Conservation (phyloP, 768 basidiomycete genomes). For the Coprinopsis cinerea region DNA sequence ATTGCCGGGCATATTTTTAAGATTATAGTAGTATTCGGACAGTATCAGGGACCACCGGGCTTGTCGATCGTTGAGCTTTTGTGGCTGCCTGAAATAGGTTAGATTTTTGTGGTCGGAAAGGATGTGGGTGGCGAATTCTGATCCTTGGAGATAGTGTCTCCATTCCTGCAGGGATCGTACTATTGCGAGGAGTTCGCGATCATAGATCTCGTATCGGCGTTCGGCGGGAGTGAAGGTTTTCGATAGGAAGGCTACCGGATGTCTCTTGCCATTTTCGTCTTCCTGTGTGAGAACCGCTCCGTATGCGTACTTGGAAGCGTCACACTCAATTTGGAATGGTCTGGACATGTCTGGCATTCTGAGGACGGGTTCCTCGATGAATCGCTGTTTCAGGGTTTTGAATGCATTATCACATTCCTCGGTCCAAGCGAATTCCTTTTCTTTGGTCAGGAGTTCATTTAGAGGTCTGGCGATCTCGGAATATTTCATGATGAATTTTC, state of each 20-base stretch:
- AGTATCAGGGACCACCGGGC: conserved; percentile 22
- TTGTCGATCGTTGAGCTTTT: no score
- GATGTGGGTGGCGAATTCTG: no score
- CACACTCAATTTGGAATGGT: conserved; percentile 6
- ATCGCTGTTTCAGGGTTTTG: conserved; percentile 21
- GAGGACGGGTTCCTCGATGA: conserved; percentile 1
- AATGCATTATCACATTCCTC: no score
- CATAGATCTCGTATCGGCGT: no score
- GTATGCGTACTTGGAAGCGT: not conserved
- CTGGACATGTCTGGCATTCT: not conserved
- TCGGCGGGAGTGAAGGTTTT: no score
- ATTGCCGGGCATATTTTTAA: conserved; percentile 23
- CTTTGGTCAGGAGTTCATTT: conserved; percentile 21
- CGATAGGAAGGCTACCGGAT: no score
- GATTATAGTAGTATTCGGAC: conserved; percentile 20
- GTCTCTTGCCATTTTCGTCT: not conserved
- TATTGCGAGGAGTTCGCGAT: no score
- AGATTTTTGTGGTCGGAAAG: no score
- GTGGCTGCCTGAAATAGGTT: no score
- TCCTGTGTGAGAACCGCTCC: conserved; percentile 14
- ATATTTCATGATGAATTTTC: conserved; percentile 33
- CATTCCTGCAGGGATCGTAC: no score
- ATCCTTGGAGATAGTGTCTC: no score
- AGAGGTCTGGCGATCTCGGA: conserved; percentile 26
- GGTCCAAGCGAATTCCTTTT: conserved; percentile 15